A percentile compares a stretch with the other conserved stretches of the same genome.
These are phyloP conservation scores for Tricholoma matsutake DNA, from an alignment of 768 basidiomycete genomes.

Conservation along the genomic window DNA sequence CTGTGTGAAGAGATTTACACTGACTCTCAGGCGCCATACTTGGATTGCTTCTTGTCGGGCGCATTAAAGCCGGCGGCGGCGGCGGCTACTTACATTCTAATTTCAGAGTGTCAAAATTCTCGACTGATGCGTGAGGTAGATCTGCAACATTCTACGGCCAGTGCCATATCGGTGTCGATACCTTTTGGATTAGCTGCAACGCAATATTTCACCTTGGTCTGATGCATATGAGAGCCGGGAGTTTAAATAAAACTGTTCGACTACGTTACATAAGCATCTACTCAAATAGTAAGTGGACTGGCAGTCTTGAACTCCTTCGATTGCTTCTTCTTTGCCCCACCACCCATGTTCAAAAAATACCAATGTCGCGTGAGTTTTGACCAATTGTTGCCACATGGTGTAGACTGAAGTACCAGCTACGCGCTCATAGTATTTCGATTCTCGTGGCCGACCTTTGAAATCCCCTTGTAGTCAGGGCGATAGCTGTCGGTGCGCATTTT, in stretches of 20 bases:
- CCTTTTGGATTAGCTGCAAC: too few relatives aligned
- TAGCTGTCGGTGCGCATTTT: constrained; percentile 43
- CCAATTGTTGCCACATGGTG: neutral
- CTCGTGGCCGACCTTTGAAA: constrained; percentile 37
- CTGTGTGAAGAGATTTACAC: neutral
- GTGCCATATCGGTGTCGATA: neutral
- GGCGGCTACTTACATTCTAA: too few relatives aligned
- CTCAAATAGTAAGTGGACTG: too few relatives aligned
- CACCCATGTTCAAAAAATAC: constrained; percentile 37
- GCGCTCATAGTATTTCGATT: constrained; percentile 43
- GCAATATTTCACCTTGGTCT: too few relatives aligned
- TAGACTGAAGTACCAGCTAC: neutral
- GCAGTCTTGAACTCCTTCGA: neutral
- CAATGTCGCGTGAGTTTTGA: constrained; percentile 42
- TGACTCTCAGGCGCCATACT: too few relatives aligned
- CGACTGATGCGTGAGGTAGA: too few relatives aligned
- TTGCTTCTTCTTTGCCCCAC: neutral
- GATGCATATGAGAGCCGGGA: too few relatives aligned
- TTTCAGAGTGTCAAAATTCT: too few relatives aligned
- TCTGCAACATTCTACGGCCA: too few relatives aligned
- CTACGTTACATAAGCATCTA: too few relatives aligned
- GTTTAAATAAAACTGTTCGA: too few relatives aligned
- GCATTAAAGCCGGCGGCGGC: constrained; percentile 12
- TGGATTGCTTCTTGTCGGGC: neutral
- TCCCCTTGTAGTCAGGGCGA: constrained; percentile 46